Conservation (phyloP, 176 grass and related monocot species). For the Themeda triandra region DNA sequence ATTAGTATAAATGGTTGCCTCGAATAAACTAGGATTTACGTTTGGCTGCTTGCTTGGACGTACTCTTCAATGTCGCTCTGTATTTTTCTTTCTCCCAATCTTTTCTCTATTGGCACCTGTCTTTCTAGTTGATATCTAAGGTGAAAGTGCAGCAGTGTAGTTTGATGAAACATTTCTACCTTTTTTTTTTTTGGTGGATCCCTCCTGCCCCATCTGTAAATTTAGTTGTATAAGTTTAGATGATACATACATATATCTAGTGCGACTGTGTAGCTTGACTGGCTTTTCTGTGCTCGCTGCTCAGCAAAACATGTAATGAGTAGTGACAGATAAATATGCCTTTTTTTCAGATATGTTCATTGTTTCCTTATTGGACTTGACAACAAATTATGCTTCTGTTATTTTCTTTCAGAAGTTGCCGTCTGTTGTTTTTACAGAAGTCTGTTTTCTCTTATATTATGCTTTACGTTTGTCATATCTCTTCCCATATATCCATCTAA, state of each 20-base stretch:
- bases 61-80: background rate
- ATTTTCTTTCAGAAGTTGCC: background rate
- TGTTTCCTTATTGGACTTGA: slow-evolving; percentile 1
- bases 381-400: background rate
- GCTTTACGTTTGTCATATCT: background rate
- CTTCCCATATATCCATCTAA: background rate
- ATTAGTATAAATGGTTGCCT: background rate
- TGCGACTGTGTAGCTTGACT: background rate
- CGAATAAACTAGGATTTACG: background rate
- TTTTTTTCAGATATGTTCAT: background rate
- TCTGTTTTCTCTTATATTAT: background rate
- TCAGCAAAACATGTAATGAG: background rate
- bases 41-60: background rate
- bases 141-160: background rate
- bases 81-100: background rate
- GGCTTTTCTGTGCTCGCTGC: background rate
- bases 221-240: too few relatives aligned
- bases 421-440: too few relatives aligned
- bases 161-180: background rate
- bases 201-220: background rate
- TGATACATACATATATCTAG: background rate
- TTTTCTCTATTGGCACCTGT: background rate
- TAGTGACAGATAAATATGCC: background rate
- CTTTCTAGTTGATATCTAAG: background rate
- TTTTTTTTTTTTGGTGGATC: background rate